Percentiles rank a stretch among this genome's conserved stretches.
These are phyloP conservation scores for Talaromyces sp. DNA, from an alignment of 2,329 filamentous ascomycete species.

Conservation along the genomic window DNA sequence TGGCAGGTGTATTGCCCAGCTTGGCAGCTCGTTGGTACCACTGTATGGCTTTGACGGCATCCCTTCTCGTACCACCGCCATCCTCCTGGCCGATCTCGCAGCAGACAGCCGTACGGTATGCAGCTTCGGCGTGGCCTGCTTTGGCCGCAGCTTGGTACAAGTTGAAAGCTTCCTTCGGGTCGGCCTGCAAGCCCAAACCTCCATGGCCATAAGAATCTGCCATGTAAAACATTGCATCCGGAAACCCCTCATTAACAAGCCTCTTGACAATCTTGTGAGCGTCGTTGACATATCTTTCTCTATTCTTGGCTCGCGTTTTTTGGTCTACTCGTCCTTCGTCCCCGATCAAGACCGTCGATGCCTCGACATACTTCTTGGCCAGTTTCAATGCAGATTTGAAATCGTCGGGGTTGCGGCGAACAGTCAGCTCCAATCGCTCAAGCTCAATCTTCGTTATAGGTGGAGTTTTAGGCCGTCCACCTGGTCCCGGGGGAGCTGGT, in stretches of 20 bases:
- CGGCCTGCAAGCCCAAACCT: constrained; percentile 68
- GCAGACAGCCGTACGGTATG: constrained; percentile 92
- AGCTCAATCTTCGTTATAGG: constrained; percentile 76
- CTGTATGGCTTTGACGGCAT: constrained; percentile 90
- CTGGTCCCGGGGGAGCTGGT: constrained; percentile 1
- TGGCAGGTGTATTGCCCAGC: constrained; percentile 83
- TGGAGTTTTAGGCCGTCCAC: constrained; percentile 26
- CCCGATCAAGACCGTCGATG: constrained; percentile 71
- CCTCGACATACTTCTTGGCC: constrained; percentile 81
- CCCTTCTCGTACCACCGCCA: constrained; percentile 84
- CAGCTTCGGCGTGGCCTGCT: constrained; percentile 74
- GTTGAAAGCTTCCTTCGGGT: constrained; percentile 87
- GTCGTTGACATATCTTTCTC: constrained; percentile 79
- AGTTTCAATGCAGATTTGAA: constrained; percentile 65
- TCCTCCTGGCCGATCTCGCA: constrained; percentile 95
- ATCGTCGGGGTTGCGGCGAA: constrained; percentile 68
- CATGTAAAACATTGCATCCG: constrained; percentile 88
- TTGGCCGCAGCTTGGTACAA: constrained; percentile 94
- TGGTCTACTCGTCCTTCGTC: constrained; percentile 68
- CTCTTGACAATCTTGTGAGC: constrained; percentile 91
- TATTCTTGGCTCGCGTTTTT: constrained; percentile 56
- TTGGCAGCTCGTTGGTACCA: constrained; percentile 95
- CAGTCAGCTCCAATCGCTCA: constrained; percentile 64
- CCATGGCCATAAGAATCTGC: constrained; percentile 87
- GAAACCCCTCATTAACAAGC: constrained; percentile 64